Percentiles rank a stretch among this genome's conserved stretches.
Evolutionary conservation across 2,329 filamentous ascomycete species (phyloP).

Genomic region (Sporothrix variecibatus): DNA sequence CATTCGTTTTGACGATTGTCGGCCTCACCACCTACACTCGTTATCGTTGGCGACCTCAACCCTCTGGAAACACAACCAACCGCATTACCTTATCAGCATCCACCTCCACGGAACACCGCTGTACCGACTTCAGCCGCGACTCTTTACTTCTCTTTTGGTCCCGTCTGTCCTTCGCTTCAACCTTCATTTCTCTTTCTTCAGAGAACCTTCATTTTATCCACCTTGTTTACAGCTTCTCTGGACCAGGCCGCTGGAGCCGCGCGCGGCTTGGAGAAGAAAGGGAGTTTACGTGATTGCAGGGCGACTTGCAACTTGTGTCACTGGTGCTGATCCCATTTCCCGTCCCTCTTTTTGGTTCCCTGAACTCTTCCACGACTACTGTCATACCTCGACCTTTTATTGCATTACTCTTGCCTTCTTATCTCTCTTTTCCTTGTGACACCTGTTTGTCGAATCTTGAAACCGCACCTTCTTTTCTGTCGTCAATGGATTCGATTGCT

Average conservation of each 20-base stretch:
- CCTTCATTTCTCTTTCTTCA: background rate
- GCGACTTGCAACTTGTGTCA: background rate
- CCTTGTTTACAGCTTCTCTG: background rate
- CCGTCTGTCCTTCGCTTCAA: background rate
- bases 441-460: background rate
- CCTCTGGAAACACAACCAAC: background rate
- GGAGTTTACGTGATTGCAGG: background rate
- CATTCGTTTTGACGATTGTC: background rate
- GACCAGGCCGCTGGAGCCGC: slow-evolving; percentile 5
- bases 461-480: background rate
- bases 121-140: slow-evolving; percentile 7
- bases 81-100: slow-evolving; percentile 1
- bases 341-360: too few relatives aligned
- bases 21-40: background rate
- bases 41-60: background rate
- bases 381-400: background rate
- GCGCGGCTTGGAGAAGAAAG: background rate
- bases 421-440: background rate
- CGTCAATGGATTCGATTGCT: background rate
- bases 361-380: background rate
- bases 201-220: background rate
- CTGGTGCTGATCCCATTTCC: slow-evolving; percentile 13
- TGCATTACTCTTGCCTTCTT: background rate
- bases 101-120: background rate
- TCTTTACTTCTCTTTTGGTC: background rate